phyloP scores from a whole-genome alignment of 495 filamentous ascomycete species.

The Aspergillus homomorphus region DNA sequence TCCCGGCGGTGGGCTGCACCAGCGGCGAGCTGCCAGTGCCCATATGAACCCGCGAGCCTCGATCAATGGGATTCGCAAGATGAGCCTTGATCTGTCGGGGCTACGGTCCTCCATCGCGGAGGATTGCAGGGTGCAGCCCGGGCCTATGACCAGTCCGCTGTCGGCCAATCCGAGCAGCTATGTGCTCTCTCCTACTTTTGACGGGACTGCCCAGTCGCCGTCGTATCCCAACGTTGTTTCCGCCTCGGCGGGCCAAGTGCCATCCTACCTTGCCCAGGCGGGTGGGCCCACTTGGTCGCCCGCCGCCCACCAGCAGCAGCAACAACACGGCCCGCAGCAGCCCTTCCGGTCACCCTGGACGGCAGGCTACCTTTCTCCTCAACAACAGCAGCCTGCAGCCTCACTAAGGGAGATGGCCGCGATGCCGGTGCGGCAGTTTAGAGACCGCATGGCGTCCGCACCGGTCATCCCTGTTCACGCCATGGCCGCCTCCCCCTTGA shows the following conservation, averaged over 20 bases:
- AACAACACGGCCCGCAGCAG: constrained; percentile 10
- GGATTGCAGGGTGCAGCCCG: constrained; percentile 21
- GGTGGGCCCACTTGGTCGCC: constrained; percentile 17
- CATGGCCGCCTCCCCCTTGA: constrained; percentile 16
- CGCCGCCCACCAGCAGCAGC: background rate
- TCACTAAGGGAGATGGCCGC: constrained; percentile 19
- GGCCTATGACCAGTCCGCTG: constrained; percentile 30
- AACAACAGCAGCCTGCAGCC: constrained; percentile 24
- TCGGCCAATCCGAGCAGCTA: constrained; percentile 22
- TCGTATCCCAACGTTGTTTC: constrained; percentile 22
- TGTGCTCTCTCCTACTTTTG: constrained; percentile 30
- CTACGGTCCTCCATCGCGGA: constrained; percentile 32
- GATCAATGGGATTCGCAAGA: constrained; percentile 35
- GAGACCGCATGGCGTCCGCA: constrained; percentile 40
- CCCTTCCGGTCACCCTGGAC: constrained; percentile 22
- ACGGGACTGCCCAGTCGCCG: constrained; percentile 24
- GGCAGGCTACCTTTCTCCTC: constrained; percentile 17
- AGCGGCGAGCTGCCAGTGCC: constrained; percentile 22
- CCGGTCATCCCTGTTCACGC: constrained; percentile 36
- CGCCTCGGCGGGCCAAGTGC: constrained; percentile 25
- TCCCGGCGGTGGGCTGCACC: constrained; percentile 16
- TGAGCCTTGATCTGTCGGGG: constrained; percentile 41
- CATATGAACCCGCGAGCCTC: constrained; percentile 27
- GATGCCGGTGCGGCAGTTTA: constrained; percentile 34
- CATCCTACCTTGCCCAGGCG: constrained; percentile 29